Evolutionary conservation across 164 flowering plant genomes (phyloP).

Genomic region (Echeveria elegans): DNA sequence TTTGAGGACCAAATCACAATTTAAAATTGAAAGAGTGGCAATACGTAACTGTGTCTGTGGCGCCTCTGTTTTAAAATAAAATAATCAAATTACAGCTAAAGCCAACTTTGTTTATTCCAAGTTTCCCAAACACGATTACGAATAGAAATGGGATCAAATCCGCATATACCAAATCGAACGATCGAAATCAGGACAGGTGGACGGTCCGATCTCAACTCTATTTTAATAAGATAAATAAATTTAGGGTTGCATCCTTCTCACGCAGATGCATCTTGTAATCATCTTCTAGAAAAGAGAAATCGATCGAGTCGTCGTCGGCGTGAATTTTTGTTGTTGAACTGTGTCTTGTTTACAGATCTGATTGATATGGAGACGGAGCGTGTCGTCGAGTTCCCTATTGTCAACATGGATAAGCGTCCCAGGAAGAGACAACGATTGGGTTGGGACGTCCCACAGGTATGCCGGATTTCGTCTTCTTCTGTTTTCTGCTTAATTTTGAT

Average conservation of each 20-base stretch:
- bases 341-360: background rate
- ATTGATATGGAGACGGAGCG: constrained; percentile 59
- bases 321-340: background rate
- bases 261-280: background rate
- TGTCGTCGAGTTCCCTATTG: constrained; percentile 43
- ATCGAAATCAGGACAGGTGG: background rate
- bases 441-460: constrained; percentile 66
- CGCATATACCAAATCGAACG: background rate
- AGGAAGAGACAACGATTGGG: constrained; percentile 59
- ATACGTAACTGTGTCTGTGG: too few species aligned
- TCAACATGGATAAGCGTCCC: constrained; percentile 49
- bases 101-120: too few species aligned
- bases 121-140: too few species aligned
- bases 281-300: too few species aligned
- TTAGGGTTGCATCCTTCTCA: background rate
- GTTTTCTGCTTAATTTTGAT: too few species aligned
- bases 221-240: background rate
- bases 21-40: too few species aligned
- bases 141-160: background rate
- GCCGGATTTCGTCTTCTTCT: background rate
- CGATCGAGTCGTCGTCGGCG: background rate
- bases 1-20: too few species aligned
- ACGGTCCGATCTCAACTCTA: background rate
- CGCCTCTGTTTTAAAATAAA: too few species aligned
- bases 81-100: too few species aligned